Conservation (phyloP, 2,329 filamentous ascomycete species). For the Thermochaetoides dissita region DNA sequence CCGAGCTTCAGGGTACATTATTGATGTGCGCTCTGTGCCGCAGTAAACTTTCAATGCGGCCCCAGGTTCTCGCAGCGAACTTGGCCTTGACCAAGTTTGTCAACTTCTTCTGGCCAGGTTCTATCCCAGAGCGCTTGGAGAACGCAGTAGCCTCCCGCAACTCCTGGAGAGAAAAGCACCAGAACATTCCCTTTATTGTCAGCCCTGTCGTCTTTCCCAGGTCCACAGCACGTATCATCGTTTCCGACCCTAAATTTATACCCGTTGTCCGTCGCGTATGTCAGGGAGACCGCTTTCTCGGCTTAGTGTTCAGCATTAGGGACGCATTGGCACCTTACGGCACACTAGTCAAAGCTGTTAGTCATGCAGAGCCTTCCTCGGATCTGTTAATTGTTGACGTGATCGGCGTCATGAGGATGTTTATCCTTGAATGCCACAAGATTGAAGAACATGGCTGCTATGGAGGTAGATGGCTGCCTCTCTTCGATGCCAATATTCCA, state of each 20-base stretch:
- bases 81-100: conserved; percentile 48
- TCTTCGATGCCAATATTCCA: too few relatives aligned
- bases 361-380: too few relatives aligned
- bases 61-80: conserved; percentile 42
- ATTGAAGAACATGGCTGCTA: too few relatives aligned
- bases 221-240: conserved; percentile 75
- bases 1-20: too few relatives aligned
- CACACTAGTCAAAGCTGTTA: too few relatives aligned
- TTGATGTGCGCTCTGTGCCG: conserved; percentile 69
- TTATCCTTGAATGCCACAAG: too few relatives aligned
- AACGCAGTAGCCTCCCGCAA: conserved; percentile 39
- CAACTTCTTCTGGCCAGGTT: conserved; percentile 53
- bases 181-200: conserved; percentile 58
- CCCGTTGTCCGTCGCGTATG: conserved; percentile 75
- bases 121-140: too few relatives aligned
- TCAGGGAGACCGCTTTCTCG: conserved; percentile 41
- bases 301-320: too few relatives aligned
- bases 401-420: too few relatives aligned
- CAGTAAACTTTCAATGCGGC: conserved; percentile 40
- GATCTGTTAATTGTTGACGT: too few relatives aligned
- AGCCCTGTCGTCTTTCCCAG: conserved; percentile 67
- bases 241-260: conserved; percentile 87
- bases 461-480: too few relatives aligned
- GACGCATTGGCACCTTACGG: too few relatives aligned
- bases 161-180: conserved; percentile 42